Percentiles rank a stretch among this genome's conserved stretches.
phyloP scores from a whole-genome alignment of 192 early-diverging fungal genomes.

The Gorgonomyces haynaldii region DNA sequence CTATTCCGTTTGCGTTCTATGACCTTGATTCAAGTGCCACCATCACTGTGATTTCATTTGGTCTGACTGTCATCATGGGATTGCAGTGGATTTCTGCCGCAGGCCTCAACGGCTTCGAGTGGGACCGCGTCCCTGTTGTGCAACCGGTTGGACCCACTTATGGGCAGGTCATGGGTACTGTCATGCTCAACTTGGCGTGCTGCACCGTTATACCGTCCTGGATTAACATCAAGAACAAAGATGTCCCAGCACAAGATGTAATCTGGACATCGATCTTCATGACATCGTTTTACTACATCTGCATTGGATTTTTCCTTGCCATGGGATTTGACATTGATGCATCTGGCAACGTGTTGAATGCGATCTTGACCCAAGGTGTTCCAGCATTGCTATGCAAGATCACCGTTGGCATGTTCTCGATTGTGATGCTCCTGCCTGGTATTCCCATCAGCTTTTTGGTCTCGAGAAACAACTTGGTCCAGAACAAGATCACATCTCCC shows the following conservation, averaged over 20 bases:
- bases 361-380: constrained; percentile 10
- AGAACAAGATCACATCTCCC: constrained; percentile 26
- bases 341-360: constrained; percentile 22
- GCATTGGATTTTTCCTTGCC: constrained; percentile 30
- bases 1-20: constrained; percentile 4
- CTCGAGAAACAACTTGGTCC: constrained; percentile 29
- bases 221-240: constrained; percentile 41
- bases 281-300: constrained; percentile 26
- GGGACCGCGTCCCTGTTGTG: constrained; percentile 18
- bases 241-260: constrained; percentile 31
- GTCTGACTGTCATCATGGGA: constrained; percentile 22
- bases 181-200: constrained; percentile 43
- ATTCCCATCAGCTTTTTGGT: constrained; percentile 41
- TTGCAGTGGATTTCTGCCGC: constrained; percentile 31
- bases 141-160: constrained; percentile 11
- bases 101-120: constrained; percentile 11
- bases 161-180: constrained; percentile 25
- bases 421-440: constrained; percentile 39
- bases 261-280: constrained; percentile 31
- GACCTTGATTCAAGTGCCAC: constrained; percentile 1
- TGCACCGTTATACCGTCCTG: constrained; percentile 41
- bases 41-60: constrained; percentile 17
- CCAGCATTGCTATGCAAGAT: constrained; percentile 20
- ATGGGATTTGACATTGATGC: constrained; percentile 15
- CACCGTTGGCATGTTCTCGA: constrained; percentile 29